Percentiles rank a stretch among this genome's conserved stretches.
These are phyloP conservation scores for Dentipellis sp. DNA, from an alignment of 768 basidiomycete genomes.

Conservation along the genomic window DNA sequence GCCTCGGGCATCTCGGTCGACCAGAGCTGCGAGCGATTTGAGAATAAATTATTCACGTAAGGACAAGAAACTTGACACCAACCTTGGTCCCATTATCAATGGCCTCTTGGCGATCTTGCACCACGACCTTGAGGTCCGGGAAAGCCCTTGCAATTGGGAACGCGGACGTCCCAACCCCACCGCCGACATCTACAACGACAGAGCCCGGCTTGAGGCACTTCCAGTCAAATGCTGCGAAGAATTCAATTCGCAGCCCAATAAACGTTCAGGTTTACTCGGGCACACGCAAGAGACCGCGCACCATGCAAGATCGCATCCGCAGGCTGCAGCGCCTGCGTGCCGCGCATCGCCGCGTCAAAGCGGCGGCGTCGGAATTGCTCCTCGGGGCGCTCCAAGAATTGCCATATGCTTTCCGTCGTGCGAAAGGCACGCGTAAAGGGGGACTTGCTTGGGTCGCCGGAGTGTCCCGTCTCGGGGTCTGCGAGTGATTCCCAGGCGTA, in stretches of 20 bases:
- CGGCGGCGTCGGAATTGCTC: not conserved
- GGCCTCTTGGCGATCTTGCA: not conserved
- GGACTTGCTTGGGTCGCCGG: not conserved
- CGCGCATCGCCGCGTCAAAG: slow-evolving; percentile 4
- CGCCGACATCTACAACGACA: slow-evolving; percentile 1
- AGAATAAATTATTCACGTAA: too few relatives aligned
- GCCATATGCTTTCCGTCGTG: not conserved
- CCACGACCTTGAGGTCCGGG: not conserved
- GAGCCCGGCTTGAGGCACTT: not conserved
- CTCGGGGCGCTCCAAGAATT: slow-evolving; percentile 2
- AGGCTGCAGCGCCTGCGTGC: not conserved
- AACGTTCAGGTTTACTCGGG: not conserved
- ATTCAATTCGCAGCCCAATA: not conserved
- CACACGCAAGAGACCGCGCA: not conserved
- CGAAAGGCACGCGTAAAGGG: slow-evolving; percentile 2
- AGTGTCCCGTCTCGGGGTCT: slow-evolving; percentile 4
- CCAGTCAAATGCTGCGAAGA: not conserved
- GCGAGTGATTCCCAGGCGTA: slow-evolving; percentile 15
- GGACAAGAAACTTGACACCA: too few relatives aligned
- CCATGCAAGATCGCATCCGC: not conserved
- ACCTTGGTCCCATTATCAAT: not conserved
- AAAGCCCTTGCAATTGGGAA: not conserved
- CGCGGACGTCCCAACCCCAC: not conserved
- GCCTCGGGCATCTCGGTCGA: not conserved
- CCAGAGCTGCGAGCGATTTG: not conserved